phyloP scores from a whole-genome alignment of 345 rosid species.

The Pistacia atlantica region DNA sequence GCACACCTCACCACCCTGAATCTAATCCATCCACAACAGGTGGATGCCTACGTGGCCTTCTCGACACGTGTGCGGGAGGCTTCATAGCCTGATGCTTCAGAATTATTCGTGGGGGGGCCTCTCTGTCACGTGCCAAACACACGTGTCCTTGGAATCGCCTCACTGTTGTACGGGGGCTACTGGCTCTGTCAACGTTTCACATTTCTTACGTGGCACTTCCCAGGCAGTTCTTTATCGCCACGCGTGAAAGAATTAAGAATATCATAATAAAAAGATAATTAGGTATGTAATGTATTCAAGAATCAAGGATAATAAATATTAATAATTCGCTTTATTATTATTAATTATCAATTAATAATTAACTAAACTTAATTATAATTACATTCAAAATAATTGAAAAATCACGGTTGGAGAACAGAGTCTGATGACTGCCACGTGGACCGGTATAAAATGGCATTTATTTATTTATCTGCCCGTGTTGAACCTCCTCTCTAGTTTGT shows the following conservation, averaged over 20 bases:
- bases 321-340: too few relatives aligned
- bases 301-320: too few relatives aligned
- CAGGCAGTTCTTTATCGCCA: too few relatives aligned
- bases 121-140: neutral
- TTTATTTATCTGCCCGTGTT: neutral
- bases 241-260: too few relatives aligned
- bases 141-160: neutral
- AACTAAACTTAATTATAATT: too few relatives aligned
- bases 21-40: neutral
- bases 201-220: too few relatives aligned
- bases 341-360: too few relatives aligned
- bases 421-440: slow-evolving; percentile 23
- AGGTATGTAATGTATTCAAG: too few relatives aligned
- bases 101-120: too few relatives aligned
- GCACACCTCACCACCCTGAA: neutral
- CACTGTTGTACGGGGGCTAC: too few relatives aligned
- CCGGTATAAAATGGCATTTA: neutral
- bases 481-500: neutral
- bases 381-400: too few relatives aligned
- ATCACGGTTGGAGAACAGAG: neutral
- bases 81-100: neutral
- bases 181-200: neutral
- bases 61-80: neutral
- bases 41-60: slow-evolving; percentile 11
- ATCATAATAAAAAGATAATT: too few relatives aligned